Conservation (phyloP, 2,329 filamentous ascomycete genomes). For the Exserohilum turcica region DNA sequence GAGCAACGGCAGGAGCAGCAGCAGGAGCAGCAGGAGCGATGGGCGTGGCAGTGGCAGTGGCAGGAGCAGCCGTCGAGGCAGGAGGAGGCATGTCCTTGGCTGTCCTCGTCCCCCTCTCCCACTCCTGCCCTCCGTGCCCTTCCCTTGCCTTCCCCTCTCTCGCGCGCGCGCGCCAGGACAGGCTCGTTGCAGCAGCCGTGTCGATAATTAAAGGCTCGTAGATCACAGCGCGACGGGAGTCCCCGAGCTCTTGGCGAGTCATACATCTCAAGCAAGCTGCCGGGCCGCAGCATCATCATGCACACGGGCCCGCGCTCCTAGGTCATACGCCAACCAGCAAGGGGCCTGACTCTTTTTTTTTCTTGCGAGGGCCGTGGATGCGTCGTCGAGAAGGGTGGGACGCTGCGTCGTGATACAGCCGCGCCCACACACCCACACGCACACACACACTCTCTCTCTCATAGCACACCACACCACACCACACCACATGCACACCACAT, state of each 20-base stretch:
- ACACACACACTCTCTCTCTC: too few species aligned
- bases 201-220: conserved; percentile 27
- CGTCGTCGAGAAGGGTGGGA: neutral
- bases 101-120: too few species aligned
- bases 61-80: too few species aligned
- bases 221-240: conserved; percentile 32
- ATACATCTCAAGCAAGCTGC: conserved; percentile 27
- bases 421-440: neutral
- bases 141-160: too few species aligned
- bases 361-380: conserved; percentile 1
- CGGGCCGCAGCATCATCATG: conserved; percentile 18
- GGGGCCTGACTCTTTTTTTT: conserved; percentile 7
- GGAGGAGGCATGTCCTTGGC: too few species aligned
- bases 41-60: neutral
- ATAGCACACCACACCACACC: too few species aligned
- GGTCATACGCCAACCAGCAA: conserved; percentile 10
- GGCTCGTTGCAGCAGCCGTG: conserved; percentile 8
- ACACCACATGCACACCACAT: too few species aligned
- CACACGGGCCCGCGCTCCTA: conserved; percentile 15
- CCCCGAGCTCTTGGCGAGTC: conserved; percentile 26
- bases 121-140: too few species aligned
- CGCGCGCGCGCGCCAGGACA: too few species aligned
- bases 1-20: neutral
- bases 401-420: conserved; percentile 1
- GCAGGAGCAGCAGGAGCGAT: neutral